phyloP scores from a whole-genome alignment of 371 early-diverging fungal genomes.

The Nematocida sp. region DNA sequence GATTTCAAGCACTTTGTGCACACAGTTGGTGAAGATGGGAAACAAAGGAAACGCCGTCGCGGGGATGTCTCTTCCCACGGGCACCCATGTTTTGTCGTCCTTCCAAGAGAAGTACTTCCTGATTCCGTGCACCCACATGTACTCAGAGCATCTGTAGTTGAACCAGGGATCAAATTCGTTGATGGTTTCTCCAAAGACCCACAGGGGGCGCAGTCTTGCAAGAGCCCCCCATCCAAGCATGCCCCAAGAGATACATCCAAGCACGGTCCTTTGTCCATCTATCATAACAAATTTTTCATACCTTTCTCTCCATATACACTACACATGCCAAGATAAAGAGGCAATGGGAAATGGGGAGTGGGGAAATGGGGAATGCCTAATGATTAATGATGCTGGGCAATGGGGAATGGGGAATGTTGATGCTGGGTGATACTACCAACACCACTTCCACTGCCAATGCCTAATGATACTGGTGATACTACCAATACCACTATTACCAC shows the following conservation, averaged over 20 bases:
- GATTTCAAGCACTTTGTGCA: constrained; percentile 77
- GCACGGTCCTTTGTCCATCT: neutral
- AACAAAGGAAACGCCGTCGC: constrained; percentile 85
- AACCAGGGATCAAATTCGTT: constrained; percentile 98
- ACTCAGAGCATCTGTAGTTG: constrained; percentile 90
- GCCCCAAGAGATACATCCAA: neutral
- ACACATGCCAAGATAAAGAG: neutral
- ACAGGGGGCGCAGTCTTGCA: constrained; percentile 81
- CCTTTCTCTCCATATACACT: neutral
- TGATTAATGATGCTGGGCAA: no score
- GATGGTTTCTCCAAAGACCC: constrained; percentile 82
- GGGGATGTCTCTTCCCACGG: constrained; percentile 81
- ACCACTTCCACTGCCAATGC: no score
- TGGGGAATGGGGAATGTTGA: no score
- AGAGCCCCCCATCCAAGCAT: neutral
- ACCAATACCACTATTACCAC: no score
- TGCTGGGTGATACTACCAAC: no score
- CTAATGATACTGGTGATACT: no score
- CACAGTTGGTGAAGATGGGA: constrained; percentile 88
- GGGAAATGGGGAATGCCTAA: no score
- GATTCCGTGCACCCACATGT: constrained; percentile 82
- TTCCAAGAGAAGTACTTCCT: constrained; percentile 97
- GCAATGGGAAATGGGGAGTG: no score
- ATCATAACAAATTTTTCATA: no score
- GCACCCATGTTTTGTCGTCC: constrained; percentile 93